phyloP scores from a whole-genome alignment of 2,329 filamentous ascomycete genomes.

The Aureobasidium sp. region DNA sequence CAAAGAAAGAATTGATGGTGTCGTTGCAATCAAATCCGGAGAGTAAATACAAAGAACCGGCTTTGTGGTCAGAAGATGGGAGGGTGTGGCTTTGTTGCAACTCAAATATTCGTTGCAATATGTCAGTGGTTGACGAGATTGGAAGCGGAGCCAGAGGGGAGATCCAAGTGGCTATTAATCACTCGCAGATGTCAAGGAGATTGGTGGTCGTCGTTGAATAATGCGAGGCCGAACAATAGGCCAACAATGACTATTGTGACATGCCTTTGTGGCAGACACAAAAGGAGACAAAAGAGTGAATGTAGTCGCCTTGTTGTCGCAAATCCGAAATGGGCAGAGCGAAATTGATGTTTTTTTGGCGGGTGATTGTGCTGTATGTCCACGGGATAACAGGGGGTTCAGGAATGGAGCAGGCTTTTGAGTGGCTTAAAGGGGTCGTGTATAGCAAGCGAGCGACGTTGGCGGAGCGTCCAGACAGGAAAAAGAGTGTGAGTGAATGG shows the following conservation, averaged over 20 bases:
- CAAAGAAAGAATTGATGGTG: conserved; percentile 10
- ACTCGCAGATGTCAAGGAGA: conserved; percentile 12
- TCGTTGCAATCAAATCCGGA: conserved; percentile 17
- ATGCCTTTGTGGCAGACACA: conserved; percentile 5
- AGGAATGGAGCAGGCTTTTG: conserved; percentile 7
- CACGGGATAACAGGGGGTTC: conserved; percentile 7
- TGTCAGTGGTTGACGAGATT: not conserved
- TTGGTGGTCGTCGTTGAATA: conserved; percentile 1
- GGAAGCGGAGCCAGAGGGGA: not conserved
- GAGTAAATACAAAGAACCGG: conserved; percentile 17
- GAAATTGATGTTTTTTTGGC: not conserved
- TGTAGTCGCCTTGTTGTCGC: not conserved
- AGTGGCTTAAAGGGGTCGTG: not conserved
- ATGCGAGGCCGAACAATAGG: conserved; percentile 11
- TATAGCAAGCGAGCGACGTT: not conserved
- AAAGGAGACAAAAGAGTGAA: conserved; percentile 3
- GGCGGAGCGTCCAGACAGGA: not conserved
- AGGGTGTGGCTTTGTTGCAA: conserved; percentile 4
- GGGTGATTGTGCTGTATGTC: conserved; percentile 1
- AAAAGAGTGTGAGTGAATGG: conserved; percentile 7
- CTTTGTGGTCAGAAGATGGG: conserved; percentile 9
- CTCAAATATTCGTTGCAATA: not conserved
- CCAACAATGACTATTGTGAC: conserved; percentile 13
- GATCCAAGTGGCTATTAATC: not conserved
- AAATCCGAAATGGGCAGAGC: not conserved